Evolutionary conservation across 2,329 filamentous ascomycete genomes (phyloP), one percentile per base, ranked within the genome.

Genomic region (Aspergillus texensis): DNA sequence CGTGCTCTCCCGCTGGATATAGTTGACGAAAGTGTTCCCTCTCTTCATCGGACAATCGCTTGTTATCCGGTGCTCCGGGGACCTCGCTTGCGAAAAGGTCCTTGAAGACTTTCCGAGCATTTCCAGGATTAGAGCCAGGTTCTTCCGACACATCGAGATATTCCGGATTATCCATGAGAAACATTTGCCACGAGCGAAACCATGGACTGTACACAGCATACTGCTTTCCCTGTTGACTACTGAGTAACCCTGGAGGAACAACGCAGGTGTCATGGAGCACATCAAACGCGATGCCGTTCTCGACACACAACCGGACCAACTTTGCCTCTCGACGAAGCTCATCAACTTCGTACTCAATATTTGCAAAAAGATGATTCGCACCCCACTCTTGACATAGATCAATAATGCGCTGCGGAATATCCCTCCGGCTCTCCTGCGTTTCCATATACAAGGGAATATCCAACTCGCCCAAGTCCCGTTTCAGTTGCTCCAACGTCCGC

Each of bases 331-430:
- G 84, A 50, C 93, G 83, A 62, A 97, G 78, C 78, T 97, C 94
- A 73, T 97, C 94, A 0, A 96, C 92, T 75, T 97, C 94, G 71
- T 96, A 97, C 75, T 97, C 93, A 62, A 93, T 87, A 73, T 96
- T 97, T 55, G 91, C 88, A 71, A 88, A 96, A 2, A 97, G 68
- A 71, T 95, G 91, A 56, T 84, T 89, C 0, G 87, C 90, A 0
- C 86, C 86, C 93, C 92, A 97, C 65, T 87, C 80, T 34, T 86
- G 80, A 74, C 91, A 86, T 46, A 94, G 79, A 58, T 89, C 84
- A 2, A 91, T 69, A 11, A 97, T 81, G 4, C 88, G 82, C 1
- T 75, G 76, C 0, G 89, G 85, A 0, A 95, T 82, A 1, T 83
- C 77, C 66, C 84, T 89, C 39, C 93, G 83, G 70, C 87, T 86